Percentiles rank a stretch among this genome's conserved stretches.
Conservation (phyloP, 129 eudicot species). For the Rutidosis leptorrhynchoides region DNA sequence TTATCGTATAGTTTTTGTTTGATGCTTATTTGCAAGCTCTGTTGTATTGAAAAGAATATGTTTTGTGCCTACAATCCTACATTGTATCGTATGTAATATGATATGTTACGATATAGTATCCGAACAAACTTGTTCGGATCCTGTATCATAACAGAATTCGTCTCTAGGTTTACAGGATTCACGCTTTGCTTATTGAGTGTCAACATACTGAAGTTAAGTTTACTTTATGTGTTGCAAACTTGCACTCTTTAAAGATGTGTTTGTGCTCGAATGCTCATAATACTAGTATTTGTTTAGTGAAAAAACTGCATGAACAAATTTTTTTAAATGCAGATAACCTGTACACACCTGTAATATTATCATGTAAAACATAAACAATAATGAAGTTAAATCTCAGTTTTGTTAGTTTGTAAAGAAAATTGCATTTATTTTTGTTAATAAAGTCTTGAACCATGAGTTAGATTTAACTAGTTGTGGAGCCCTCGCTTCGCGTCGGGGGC, state of each 20-base stretch:
- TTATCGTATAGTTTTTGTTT: constrained; percentile 40
- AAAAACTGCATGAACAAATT: no score
- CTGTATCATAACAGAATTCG: not conserved
- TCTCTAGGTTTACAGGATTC: not conserved
- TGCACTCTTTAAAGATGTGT: not conserved
- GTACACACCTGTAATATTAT: no score
- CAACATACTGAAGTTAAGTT: not conserved
- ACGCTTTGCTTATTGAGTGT: not conserved
- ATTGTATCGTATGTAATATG: no score
- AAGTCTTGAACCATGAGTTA: not conserved
- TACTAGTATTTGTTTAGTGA: not conserved
- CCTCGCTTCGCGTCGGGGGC: no score
- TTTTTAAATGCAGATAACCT: no score
- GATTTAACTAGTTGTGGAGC: no score
- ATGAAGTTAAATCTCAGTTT: not conserved
- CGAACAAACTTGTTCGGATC: not conserved
- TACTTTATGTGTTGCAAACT: not conserved
- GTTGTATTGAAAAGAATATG: constrained; percentile 41
- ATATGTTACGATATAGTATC: not conserved
- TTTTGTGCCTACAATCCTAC: constrained; percentile 25
- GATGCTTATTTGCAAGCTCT: constrained; percentile 38
- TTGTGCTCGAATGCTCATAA: not conserved
- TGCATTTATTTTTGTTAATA: not conserved
- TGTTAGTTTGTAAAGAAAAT: not conserved
- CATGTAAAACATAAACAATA: not conserved